Evolutionary conservation across 345 rosid genomes (phyloP), one percentile per base, ranked within the genome.

Genomic region (Populus nigra): DNA sequence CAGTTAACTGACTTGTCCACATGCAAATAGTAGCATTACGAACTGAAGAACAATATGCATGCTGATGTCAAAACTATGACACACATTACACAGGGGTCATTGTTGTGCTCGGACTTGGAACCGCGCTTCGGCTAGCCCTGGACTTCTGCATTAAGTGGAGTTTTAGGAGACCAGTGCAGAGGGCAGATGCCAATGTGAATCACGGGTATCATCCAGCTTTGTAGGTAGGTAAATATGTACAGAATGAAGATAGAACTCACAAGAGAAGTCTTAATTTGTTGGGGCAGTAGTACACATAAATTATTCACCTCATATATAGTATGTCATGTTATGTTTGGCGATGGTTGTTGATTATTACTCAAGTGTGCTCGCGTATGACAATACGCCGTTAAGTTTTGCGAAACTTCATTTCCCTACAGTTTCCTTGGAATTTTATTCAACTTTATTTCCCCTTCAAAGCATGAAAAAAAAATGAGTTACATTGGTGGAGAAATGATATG

Each of bases 31-130:
- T 7, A 7, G 67, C 45, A 45, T 63, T 69, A 50, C 29, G 10
- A 22, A 68, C 36, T 67, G 15, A 43, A 41, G 31, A 69, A 27
- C 31, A 59, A n/a, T n/a, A 35, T 72, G 72, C 71, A 66, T 73
- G n/a, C 36, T 76, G 78, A 49, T 61, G 41, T 69, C 69, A 80
- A 71, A 69, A 29, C 68, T 50, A 20, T 63, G 36, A 62, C 45
- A 33, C 33, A 41, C 33, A 41, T 77, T 38, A 36, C 73, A 29
- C 87, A 93, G 98, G 97, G 82, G 94, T 94, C 43, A 91, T 94
- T 74, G 91, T 92, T 27, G 92, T 94, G 84, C 91, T 94, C n/a
- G 98, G 98, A 16, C 88, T 94, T 67, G 97, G 97, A 83, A 92
- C 98, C 7, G 94, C 94, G 2, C 84, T 94, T 55, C 85, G 97